Evolutionary conservation across 441 rosid genomes (phyloP), one percentile per base, ranked within the genome.

Genomic region (Lepidium campestre): DNA sequence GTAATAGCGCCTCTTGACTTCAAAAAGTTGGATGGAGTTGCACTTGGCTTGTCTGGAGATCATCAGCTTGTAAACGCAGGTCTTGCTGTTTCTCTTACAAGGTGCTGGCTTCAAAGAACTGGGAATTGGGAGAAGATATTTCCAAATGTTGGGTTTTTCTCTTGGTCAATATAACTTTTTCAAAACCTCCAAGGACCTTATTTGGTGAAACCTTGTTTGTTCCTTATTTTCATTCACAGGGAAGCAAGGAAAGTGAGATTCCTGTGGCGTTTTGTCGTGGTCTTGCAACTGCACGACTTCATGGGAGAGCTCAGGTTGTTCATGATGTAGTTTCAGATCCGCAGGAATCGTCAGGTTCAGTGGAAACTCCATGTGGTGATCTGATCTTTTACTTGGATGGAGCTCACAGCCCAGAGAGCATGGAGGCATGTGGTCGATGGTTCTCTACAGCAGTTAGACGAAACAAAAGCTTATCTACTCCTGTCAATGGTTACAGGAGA

Each of bases 361-460:
- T 35, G 50, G 73, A 70, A 65, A 79, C 53, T 62, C 68, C 80
- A 45, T 79, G 80, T 11, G 96, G 91, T 22, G 86, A 89, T 73
- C 75, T 92, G 57, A 77, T 84, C 31, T 92, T 89, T 77, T 92
- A 87, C 83, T 79, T 92, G 81, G 98, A 92, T 75, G 98, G 98
- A 73, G 98, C 98, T 76, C 96, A 92, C 72, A 87, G 93, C 77
- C 96, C 98, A 19, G 98, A 92, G 68, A 92, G 98, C 83, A 85
- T 92, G 93, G 96, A 87, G 45, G 91, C 81, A 35, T 92, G 98
- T 81, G 98, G 96, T 59, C 78, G 76, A 78, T 92, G 98, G 98
- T 92, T 89, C 75, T 85, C 91, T 73, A 57, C 76, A 63, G 83
- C 84, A 10, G 79, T 84, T 58, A 77, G 72, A 76, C 85, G 56